Evolutionary conservation across 495 filamentous ascomycete species (phyloP), one percentile per base, ranked within the genome.

Genomic region (Astrothelium subdiscretum): DNA sequence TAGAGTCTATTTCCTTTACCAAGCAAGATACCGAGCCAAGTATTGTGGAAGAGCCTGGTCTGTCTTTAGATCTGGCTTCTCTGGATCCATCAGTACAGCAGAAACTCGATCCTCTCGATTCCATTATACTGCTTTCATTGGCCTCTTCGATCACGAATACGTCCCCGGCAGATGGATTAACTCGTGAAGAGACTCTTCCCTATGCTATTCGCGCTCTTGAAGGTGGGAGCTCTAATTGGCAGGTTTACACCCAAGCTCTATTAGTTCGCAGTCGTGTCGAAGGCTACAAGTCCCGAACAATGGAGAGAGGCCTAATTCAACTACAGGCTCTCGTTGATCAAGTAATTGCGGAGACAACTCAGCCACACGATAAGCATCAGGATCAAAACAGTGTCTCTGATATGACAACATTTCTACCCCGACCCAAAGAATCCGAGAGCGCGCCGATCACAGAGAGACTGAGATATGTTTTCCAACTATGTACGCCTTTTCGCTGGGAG

Each of bases 251-350:
- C 0, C 90, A 97, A 69, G 94, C 89, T 1, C 75, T 99, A 4
- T 77, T 97, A 2, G 85, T 96, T 4, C 83, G 94, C 48, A 92
- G 89, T 69, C 80, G 94, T 2, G 90, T 97, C 62, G 94, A 99
- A 73, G 84, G 89, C 0, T 89, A 91, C 70, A 82, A 81, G 62
- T 88, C 90, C 32, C 80, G 94, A 51, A 97, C 94, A 0, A 79
- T 91, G 5, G 95, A 99, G 70, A 78, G 94, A 62, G 85, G 91
- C 8, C 84, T 99, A 2, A 77, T 99, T 4, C 94, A 99, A 74
- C 83, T 99, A 69, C 94, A 99, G 76, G 92, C 91, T 1, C 81
- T 99, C 13, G 92, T 97, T 32, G 94, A 99, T 63, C 94, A 99
- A 67, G 87, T 99, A 60, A 85, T 99, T 62, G 89, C 89, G 0